These are phyloP conservation scores for Candida vaughaniae DNA, from an alignment of 805 yeast genomes.

Conservation along the genomic window DNA sequence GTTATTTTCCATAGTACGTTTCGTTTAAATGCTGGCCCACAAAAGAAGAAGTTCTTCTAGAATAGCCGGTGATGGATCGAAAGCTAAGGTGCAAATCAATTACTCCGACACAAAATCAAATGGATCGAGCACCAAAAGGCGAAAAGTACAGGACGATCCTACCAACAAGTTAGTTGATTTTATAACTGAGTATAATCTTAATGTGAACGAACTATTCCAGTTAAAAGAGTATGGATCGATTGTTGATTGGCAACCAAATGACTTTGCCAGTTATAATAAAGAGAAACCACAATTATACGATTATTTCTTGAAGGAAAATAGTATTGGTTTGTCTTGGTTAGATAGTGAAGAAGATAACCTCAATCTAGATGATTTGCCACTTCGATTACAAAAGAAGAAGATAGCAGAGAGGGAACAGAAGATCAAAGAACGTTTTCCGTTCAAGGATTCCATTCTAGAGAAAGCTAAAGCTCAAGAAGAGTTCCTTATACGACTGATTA, in stretches of 20 bases:
- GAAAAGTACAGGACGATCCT: constrained; percentile 14
- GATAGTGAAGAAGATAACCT: constrained; percentile 22
- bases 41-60: not conserved
- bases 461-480: constrained; percentile 22
- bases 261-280: constrained; percentile 19
- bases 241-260: constrained; percentile 60
- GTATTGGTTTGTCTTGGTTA: constrained; percentile 31
- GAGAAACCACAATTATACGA: constrained; percentile 35
- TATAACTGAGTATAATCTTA: constrained; percentile 44
- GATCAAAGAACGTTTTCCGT: constrained; percentile 35
- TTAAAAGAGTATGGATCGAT: constrained; percentile 59
- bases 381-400: constrained; percentile 39
- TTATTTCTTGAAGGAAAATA: constrained; percentile 25
- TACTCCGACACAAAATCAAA: no score
- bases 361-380: constrained; percentile 32
- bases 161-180: constrained; percentile 37
- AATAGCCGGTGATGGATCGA: no score
- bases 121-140: constrained; percentile 18
- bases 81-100: no score
- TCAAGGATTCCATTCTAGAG: constrained; percentile 28
- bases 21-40: no score
- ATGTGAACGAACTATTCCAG: constrained; percentile 64
- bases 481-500: constrained; percentile 13
- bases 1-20: no score
- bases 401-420: constrained; percentile 32